These are phyloP conservation scores for Albatrellus ellisii DNA, from an alignment of 768 basidiomycete species.

Conservation along the genomic window DNA sequence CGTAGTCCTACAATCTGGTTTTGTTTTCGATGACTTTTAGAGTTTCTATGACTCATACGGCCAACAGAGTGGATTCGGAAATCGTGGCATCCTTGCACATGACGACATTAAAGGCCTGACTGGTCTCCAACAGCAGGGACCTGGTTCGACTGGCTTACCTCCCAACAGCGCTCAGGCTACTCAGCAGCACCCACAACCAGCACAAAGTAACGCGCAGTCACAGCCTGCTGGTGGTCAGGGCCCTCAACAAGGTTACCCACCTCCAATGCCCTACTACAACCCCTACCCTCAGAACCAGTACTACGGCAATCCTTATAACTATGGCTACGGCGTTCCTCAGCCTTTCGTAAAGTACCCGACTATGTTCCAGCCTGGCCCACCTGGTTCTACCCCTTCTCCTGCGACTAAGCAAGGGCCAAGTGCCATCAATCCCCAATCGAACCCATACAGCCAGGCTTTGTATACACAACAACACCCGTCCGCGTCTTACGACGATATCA, in stretches of 20 bases:
- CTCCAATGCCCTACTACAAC: constrained; percentile 46
- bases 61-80: constrained; percentile 44
- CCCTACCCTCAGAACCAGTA: constrained; percentile 70
- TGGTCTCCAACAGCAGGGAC: constrained; percentile 42
- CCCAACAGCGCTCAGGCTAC: constrained; percentile 37
- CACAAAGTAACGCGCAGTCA: constrained; percentile 36
- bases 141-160: constrained; percentile 35
- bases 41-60: constrained; percentile 62
- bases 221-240: constrained; percentile 50
- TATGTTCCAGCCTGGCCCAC: constrained; percentile 62
- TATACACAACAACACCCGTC: constrained; percentile 52
- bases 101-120: constrained; percentile 68
- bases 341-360: constrained; percentile 68
- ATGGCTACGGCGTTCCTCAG: constrained; percentile 40
- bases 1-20: constrained; percentile 11
- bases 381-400: constrained; percentile 50
- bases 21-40: constrained; percentile 26
- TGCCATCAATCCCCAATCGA: constrained; percentile 36
- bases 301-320: constrained; percentile 61
- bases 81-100: constrained; percentile 51
- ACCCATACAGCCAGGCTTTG: constrained; percentile 49
- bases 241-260: constrained; percentile 51
- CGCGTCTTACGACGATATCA: constrained; percentile 38
- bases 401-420: constrained; percentile 52
- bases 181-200: constrained; percentile 37